phyloP scores from a whole-genome alignment of 345 rosid genomes.

The Stellera chamaejasme region DNA sequence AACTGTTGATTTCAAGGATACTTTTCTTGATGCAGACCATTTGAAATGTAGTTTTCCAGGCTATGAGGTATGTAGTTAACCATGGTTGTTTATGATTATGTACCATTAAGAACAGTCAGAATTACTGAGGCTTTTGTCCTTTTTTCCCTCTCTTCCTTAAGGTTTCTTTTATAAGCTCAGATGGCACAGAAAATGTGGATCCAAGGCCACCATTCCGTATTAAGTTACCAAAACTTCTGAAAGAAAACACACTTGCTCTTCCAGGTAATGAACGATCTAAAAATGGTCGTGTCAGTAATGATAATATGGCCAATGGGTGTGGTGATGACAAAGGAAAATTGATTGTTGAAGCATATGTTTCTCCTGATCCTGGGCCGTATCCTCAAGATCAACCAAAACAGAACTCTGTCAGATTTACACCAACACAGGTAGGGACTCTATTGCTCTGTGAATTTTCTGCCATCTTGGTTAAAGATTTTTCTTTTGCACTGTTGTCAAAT shows the following conservation, averaged over 20 bases:
- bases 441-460: neutral
- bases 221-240: conserved; percentile 63
- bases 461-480: neutral
- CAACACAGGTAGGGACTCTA: conserved; percentile 62
- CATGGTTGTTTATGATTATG: neutral
- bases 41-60: conserved; percentile 66
- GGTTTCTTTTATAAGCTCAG: conserved; percentile 64
- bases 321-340: conserved; percentile 50
- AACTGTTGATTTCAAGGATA: conserved; percentile 89
- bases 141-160: conserved; percentile 19
- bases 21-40: conserved; percentile 77
- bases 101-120: neutral
- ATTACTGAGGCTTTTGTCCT: conserved; percentile 1
- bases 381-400: conserved; percentile 99
- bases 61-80: conserved; percentile 45
- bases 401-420: conserved; percentile 86
- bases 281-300: conserved; percentile 31
- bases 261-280: conserved; percentile 66
- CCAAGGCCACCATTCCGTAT: conserved; percentile 83
- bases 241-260: conserved; percentile 56
- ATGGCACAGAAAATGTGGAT: conserved; percentile 53
- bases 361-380: conserved; percentile 97
- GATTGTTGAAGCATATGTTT: conserved; percentile 81
- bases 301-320: conserved; percentile 40
- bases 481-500: neutral